Conservation (phyloP, 2,329 filamentous ascomycete genomes). For the Sordariomycetes sp. region DNA sequence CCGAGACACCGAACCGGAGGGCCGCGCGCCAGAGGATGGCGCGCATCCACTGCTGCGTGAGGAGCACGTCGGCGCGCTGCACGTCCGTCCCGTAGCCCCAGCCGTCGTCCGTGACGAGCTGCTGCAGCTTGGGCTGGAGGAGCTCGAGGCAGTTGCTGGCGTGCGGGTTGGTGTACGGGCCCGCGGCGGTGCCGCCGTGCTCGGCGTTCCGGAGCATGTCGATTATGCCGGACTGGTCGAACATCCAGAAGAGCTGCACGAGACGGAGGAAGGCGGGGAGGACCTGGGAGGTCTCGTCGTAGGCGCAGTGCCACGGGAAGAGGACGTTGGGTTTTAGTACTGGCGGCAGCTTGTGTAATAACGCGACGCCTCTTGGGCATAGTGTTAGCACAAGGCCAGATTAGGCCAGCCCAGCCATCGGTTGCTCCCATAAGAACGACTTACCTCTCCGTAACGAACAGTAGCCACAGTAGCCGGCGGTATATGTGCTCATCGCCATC, state of each 20-base stretch:
- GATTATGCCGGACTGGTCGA: conserved; percentile 37
- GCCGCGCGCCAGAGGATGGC: conserved; percentile 34
- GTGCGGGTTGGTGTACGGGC: neutral
- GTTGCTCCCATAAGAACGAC: conserved; percentile 5
- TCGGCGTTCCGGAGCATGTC: conserved; percentile 29
- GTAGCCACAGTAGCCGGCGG: conserved; percentile 32
- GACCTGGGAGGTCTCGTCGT: conserved; percentile 28
- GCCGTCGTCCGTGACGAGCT: conserved; percentile 24
- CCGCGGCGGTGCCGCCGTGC: conserved; percentile 14
- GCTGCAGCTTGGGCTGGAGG: conserved; percentile 30
- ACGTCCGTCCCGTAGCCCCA: conserved; percentile 29
- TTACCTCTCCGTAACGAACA: conserved; percentile 34
- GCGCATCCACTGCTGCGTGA: conserved; percentile 40
- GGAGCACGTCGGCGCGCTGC: conserved; percentile 35
- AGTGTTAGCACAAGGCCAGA: conserved; percentile 11
- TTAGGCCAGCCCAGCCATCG: neutral
- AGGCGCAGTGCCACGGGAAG: conserved; percentile 18
- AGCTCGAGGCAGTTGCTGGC: conserved; percentile 18
- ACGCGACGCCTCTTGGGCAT: conserved; percentile 25
- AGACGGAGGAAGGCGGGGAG: conserved; percentile 37
- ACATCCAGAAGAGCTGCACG: conserved; percentile 36
- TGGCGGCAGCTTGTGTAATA: conserved; percentile 37
- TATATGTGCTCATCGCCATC: conserved; percentile 30
- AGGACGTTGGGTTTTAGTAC: conserved; percentile 30
- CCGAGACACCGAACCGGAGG: conserved; percentile 19